Base-by-base conservation (phyloP, 2,329 filamentous ascomycete genomes). In the Cryphonectria carpinicola region DNA sequence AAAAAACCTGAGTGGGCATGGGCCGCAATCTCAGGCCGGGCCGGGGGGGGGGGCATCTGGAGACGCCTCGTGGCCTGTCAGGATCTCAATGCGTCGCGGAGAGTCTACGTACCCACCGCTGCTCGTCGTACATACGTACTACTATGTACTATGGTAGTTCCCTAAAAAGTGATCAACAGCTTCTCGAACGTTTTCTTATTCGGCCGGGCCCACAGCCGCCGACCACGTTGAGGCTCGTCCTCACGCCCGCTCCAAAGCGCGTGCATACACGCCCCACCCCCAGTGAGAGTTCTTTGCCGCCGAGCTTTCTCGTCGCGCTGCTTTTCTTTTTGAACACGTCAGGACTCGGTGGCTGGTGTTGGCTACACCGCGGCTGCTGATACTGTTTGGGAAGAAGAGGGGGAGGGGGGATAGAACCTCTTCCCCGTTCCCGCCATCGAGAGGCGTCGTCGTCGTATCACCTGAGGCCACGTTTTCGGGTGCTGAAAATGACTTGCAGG, bases 201-300 rank as follows among this genome's bases (percentile, higher is more conserved):
- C 39, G 46, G 46, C 32, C 46, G 43, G 63, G 46, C 46, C 63
- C 63, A 54, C 43, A 65, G 14, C 32, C 46, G 35, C 58, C 63
- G 46, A 19, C 32, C 28, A n/a, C 43, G 28, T 39, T 13, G 46
- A 49, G 22, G 43, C 63, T 65, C 43, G 35, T 37, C 41, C 46
- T 22, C 46, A 54, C 63, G 63, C 62, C 62, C 62, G 41, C 41
- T 13, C 3, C 3, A 25, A 28, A 32, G 25, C 54, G 54, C 54
- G 17, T 32, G 25, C 54, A 39, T 61, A 61, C 32, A 25, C 58
- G 58, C 58, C 58, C 46, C 8, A 25, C 17, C 58, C 62, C 58
- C 62, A 65, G 25, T 2, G 17, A n/a, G 0, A 49, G 19, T 10
- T 49, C 46, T 19, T 65, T 49, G 43, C 63, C 43, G 62, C 62